A percentile compares a stretch with the other conserved stretches of the same genome.
Evolutionary conservation across 2,329 filamentous ascomycete species (phyloP).

Genomic region (Apiospora koreana): DNA sequence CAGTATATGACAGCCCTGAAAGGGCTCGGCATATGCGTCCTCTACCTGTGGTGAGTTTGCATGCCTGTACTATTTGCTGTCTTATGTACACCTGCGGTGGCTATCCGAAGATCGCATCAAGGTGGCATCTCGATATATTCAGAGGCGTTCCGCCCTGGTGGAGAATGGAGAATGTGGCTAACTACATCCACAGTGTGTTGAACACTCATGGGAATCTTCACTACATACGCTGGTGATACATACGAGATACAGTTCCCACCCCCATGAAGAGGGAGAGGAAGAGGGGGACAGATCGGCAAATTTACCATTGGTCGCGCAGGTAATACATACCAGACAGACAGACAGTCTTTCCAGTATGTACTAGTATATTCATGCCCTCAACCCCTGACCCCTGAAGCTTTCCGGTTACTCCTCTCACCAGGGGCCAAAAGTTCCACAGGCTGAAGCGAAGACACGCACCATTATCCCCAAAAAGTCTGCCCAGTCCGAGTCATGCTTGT

Average conservation of each 20-base stretch:
- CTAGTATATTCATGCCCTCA: background rate
- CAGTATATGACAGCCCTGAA: background rate
- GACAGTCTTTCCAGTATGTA: background rate
- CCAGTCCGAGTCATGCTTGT: background rate
- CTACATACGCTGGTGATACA: background rate
- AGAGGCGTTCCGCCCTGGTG: background rate
- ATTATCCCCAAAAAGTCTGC: background rate
- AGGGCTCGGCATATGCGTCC: background rate
- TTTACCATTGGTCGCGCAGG: background rate
- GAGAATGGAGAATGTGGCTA: background rate
- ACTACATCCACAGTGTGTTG: background rate
- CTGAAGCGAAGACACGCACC: background rate
- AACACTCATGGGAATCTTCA: background rate
- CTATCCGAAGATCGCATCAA: conserved; percentile 1
- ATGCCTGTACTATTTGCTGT: background rate
- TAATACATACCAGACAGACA: background rate
- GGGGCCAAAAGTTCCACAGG: background rate
- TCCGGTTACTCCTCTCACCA: background rate
- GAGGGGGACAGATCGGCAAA: background rate
- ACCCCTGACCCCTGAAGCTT: background rate
- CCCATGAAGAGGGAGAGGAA: background rate
- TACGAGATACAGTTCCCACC: too few species aligned
- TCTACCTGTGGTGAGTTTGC: background rate
- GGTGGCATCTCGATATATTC: background rate
- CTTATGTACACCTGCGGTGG: background rate